Evolutionary conservation across 768 basidiomycete species (phyloP).

Genomic region (Kwoniella dendrophila): DNA sequence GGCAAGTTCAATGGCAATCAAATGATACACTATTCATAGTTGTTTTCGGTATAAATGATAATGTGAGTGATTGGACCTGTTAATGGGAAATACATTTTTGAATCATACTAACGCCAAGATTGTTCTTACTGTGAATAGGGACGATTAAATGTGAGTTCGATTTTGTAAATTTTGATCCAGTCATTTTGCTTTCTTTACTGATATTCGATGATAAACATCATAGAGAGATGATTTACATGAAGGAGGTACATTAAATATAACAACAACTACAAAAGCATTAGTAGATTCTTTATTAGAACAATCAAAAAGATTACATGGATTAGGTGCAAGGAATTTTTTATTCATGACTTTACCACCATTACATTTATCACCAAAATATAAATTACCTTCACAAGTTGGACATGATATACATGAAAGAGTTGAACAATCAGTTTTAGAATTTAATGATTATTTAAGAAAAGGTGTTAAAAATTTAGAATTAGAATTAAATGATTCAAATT

Average conservation of each 20-base stretch:
- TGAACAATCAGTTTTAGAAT: background rate
- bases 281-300: slow-evolving; percentile 1
- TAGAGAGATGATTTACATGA: slow-evolving; percentile 21
- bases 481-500: slow-evolving; percentile 6
- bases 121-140: background rate
- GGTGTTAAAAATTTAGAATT: slow-evolving; percentile 3
- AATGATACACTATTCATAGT: slow-evolving; percentile 28
- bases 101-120: background rate
- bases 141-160: slow-evolving; percentile 16
- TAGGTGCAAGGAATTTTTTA: slow-evolving; percentile 17
- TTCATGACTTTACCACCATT: slow-evolving; percentile 19
- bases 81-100: too few relatives aligned
- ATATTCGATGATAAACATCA: too few relatives aligned
- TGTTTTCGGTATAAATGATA: slow-evolving; percentile 32
- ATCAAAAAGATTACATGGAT: slow-evolving; percentile 6
- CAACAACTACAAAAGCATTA: slow-evolving; percentile 9
- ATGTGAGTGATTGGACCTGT: slow-evolving; percentile 11
- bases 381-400: slow-evolving; percentile 14
- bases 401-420: slow-evolving; percentile 21
- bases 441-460: slow-evolving; percentile 6
- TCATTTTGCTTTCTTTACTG: background rate
- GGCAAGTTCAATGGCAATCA: slow-evolving; percentile 18
- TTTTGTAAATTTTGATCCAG: too few relatives aligned
- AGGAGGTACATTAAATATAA: slow-evolving; percentile 12
- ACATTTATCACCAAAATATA: slow-evolving; percentile 24